Percentiles rank a stretch among this genome's conserved stretches.
Conservation (phyloP, 495 filamentous ascomycete genomes). For the Neurospora sp. region DNA sequence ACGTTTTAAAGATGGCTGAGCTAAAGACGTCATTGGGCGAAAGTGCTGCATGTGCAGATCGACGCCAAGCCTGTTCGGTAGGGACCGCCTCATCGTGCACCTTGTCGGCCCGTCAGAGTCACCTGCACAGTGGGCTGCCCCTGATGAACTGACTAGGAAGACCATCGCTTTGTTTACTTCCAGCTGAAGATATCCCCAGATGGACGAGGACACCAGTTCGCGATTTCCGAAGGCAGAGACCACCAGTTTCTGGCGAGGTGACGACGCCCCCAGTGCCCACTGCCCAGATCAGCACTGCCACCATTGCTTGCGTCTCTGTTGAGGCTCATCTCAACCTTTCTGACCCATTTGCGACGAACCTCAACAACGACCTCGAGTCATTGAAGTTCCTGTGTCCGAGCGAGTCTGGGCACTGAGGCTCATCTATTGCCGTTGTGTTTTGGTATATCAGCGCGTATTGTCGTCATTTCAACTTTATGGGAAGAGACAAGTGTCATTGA, state of each 20-base stretch:
- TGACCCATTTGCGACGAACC: not conserved
- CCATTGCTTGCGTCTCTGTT: not conserved
- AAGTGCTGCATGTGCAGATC: not conserved
- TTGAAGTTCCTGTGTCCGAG: not conserved
- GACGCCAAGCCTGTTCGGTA: not conserved
- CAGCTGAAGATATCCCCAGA: not conserved
- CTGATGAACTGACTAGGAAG: not conserved
- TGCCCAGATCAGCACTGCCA: not conserved
- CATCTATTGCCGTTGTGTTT: not conserved
- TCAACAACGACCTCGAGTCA: not conserved
- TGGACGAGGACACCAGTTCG: not conserved
- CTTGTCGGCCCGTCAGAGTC: not conserved
- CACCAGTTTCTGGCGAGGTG: not conserved
- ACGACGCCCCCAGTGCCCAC: not conserved
- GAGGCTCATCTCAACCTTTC: not conserved
- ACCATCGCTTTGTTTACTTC: not conserved
- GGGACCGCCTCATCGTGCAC: not conserved
- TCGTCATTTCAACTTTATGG: no score
- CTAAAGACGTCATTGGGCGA: constrained; percentile 1
- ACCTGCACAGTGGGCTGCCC: not conserved
- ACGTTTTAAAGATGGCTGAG: not conserved
- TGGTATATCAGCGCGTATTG: not conserved
- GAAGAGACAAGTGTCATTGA: no score
- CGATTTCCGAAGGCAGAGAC: not conserved
- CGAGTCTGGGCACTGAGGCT: not conserved